Conservation (phyloP, 1,139 yeast genomes). For the Yamadazyma mexicana region DNA sequence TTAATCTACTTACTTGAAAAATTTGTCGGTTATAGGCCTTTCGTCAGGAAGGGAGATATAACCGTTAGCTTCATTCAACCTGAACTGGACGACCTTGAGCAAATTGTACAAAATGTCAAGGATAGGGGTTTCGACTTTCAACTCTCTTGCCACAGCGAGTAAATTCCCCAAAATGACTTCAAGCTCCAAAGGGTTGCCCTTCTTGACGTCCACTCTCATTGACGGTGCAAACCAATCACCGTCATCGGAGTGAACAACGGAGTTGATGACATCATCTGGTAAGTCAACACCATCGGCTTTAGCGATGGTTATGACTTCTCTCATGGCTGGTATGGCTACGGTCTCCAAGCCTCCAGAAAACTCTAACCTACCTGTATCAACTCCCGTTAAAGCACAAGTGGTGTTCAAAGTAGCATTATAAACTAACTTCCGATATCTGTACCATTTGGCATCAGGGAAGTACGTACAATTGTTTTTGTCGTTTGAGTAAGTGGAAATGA, state of each 20-base stretch:
- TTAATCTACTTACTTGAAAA: constrained; percentile 9
- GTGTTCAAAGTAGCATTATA: constrained; percentile 38
- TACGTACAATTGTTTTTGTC: constrained; percentile 36
- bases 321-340: constrained; percentile 19
- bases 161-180: constrained; percentile 31
- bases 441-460: constrained; percentile 45
- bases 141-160: constrained; percentile 10
- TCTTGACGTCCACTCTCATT: constrained; percentile 35
- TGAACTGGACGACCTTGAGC: constrained; percentile 37
- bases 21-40: constrained; percentile 12
- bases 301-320: constrained; percentile 19
- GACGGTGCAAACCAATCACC: constrained; percentile 49
- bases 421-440: constrained; percentile 58
- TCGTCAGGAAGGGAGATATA: constrained; percentile 10
- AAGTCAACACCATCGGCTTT: constrained; percentile 17
- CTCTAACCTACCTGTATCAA: constrained; percentile 28
- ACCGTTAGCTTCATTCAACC: constrained; percentile 14
- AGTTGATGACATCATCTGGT: constrained; percentile 20
- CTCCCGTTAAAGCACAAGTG: constrained; percentile 30
- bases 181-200: constrained; percentile 30
- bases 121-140: constrained; percentile 20
- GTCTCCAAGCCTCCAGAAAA: constrained; percentile 16
- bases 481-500: constrained; percentile 51
- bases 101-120: constrained; percentile 33
- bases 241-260: constrained; percentile 50